Base-by-base conservation (phyloP, 2,329 filamentous ascomycete genomes). In the Septoria petroselini region DNA sequence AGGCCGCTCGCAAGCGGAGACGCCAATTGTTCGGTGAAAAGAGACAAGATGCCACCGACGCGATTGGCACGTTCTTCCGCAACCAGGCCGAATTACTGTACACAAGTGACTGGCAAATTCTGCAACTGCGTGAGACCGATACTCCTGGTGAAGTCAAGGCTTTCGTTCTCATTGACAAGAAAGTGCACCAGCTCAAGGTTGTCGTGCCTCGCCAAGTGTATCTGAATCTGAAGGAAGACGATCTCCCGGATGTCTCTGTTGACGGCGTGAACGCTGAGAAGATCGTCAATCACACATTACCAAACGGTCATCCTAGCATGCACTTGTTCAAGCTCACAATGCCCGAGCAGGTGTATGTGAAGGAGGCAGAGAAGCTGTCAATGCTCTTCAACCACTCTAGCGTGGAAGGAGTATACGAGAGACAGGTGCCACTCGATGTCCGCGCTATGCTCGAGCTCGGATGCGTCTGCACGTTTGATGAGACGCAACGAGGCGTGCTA, bases 341-440 rank as follows among this genome's bases (percentile, higher is more conserved):
- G 70, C 79, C 88, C 0, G 93, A 98, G 68, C 85, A 93, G 48
- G 78, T 87, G 0, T 98, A 94, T 70, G 82, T 95, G 53, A 82
- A 84, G 37, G 88, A 97, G 67, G 78, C 85, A 0, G 85, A 90
- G 54, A 94, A 90, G 65, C 85, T 97, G 54, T 82, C 85, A 1
- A 72, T 85, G 21, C 75, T 97, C 1, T 91, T 96, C 73, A 90
- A 91, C 56, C 91, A 98, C 65, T 82, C 90, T 0, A 95, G 90
- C 67, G 88, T 98, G 1, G 93, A 98, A 70, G 94, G 94, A 23
- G 90, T 98, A 11, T 99, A 99, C 64, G 94, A 98, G 72, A 91
- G 86, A 63, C 86, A 95, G 58, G 78, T 99, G 1, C 90, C 94
- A 1, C 76, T 97, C 4, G 88, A 88, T 56, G 80, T 95, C 40